Percentiles rank a stretch among this genome's conserved stretches.
phyloP scores from a whole-genome alignment of 352 stramenopile species.

The Phytophthora melonis region DNA sequence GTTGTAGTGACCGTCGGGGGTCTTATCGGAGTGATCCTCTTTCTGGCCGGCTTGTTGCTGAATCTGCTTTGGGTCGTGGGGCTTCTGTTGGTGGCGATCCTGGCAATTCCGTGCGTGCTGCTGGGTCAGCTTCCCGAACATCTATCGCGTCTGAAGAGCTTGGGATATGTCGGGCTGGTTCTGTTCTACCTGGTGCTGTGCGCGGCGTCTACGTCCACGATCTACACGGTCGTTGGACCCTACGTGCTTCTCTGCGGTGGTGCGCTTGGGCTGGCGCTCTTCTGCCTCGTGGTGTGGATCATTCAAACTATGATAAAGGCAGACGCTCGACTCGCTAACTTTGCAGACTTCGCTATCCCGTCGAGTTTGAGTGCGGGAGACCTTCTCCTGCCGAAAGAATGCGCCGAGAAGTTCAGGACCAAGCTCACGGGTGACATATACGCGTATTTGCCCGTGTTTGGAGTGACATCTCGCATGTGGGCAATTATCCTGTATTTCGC shows the following conservation, averaged over 20 bases:
- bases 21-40: neutral
- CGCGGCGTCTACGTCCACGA: neutral
- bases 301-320: neutral
- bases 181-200: neutral
- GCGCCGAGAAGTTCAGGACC: neutral
- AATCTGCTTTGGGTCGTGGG: neutral
- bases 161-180: neutral
- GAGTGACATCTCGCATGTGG: neutral
- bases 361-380: neutral
- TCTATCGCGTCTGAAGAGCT: neutral
- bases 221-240: neutral
- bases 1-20: conserved; percentile 11
- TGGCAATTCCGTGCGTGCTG: neutral
- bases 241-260: neutral
- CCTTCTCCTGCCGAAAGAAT: neutral
- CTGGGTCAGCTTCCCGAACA: neutral
- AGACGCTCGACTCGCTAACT: conserved; percentile 6
- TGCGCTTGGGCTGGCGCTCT: neutral
- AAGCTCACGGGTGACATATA: neutral
- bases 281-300: neutral
- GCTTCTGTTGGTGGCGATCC: neutral
- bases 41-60: neutral
- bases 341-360: neutral
- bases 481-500: neutral
- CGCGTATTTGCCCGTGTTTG: neutral